Evolutionary conservation across 345 rosid species (phyloP).

Genomic region (Linum tenue): DNA sequence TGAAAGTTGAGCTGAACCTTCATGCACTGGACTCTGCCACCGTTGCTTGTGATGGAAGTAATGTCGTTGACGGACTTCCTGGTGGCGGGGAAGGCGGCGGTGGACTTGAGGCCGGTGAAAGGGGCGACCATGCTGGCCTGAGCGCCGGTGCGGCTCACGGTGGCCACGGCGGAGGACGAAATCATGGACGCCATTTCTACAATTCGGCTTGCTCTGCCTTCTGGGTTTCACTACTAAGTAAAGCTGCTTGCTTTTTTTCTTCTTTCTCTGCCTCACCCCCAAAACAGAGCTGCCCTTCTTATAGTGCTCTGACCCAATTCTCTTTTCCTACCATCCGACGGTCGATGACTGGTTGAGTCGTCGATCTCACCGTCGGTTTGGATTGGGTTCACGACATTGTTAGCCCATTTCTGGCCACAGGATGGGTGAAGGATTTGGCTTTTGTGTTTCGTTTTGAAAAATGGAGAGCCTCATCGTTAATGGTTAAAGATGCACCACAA

Average conservation of each 20-base stretch:
- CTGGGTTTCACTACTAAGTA: neutral
- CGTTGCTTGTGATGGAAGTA: conserved; percentile 41
- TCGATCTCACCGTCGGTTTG: conserved; percentile 30
- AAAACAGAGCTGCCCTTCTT: neutral
- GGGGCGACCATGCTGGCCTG: conserved; percentile 47
- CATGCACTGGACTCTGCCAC: conserved; percentile 45
- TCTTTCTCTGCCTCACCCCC: neutral
- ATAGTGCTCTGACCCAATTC: conserved; percentile 2
- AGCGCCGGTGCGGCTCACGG: conserved; percentile 35
- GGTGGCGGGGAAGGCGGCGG: conserved; percentile 34
- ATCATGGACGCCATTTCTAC: conserved; percentile 47
- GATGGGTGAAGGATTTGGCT: neutral
- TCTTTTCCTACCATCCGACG: conserved; percentile 21
- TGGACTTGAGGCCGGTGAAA: conserved; percentile 30
- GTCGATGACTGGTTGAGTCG: conserved; percentile 12
- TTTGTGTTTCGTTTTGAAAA: neutral
- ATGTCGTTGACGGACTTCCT: conserved; percentile 25
- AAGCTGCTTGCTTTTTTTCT: neutral
- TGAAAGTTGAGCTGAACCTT: conserved; percentile 15
- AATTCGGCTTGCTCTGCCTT: neutral
- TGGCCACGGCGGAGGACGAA: conserved; percentile 40
- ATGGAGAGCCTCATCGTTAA: conserved; percentile 18
- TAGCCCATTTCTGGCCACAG: conserved; percentile 11
- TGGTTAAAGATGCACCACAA: conserved; percentile 9
- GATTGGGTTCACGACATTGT: conserved; percentile 4